These are phyloP conservation scores for Cyberlindnera americana DNA, from an alignment of 805 yeast genomes.

Conservation along the genomic window DNA sequence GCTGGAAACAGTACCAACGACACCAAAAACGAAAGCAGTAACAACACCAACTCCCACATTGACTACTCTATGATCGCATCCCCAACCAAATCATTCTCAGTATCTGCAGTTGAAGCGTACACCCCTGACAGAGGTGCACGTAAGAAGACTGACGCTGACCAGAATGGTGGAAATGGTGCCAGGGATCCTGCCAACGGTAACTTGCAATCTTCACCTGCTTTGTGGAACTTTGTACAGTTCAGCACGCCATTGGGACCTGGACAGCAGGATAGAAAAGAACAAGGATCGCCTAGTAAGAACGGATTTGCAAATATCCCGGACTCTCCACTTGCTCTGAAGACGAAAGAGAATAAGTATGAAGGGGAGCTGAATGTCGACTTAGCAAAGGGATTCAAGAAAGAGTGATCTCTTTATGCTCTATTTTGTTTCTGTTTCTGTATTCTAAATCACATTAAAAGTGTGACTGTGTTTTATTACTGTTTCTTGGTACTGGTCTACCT, in stretches of 20 bases:
- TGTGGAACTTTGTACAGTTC: conserved; percentile 90
- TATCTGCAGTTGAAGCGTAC: conserved; percentile 56
- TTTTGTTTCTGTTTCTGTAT: neutral
- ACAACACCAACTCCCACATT: conserved; percentile 17
- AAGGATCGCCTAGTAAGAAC: conserved; percentile 22
- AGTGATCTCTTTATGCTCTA: neutral
- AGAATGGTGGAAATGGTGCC: conserved; percentile 20
- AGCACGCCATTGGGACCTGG: conserved; percentile 38
- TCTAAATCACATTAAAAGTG: neutral
- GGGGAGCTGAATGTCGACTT: conserved; percentile 46
- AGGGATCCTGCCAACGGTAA: conserved; percentile 7
- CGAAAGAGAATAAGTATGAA: conserved; percentile 27
- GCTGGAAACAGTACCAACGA: conserved; percentile 11
- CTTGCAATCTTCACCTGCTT: conserved; percentile 67
- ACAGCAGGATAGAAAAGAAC: conserved; percentile 17
- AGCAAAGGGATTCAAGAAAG: conserved; percentile 41
- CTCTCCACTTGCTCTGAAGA: conserved; percentile 22
- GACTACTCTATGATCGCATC: conserved; percentile 26
- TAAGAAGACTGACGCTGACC: conserved; percentile 22
- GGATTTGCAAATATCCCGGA: conserved; percentile 17
- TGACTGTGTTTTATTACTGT: neutral
- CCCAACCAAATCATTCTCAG: conserved; percentile 42
- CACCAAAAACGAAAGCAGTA: conserved; percentile 8
- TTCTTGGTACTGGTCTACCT: conserved; percentile 2
- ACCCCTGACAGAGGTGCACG: conserved; percentile 57